Evolutionary conservation across 2,329 filamentous ascomycete species (phyloP).

Genomic region (Neoarthrinium moseri): DNA sequence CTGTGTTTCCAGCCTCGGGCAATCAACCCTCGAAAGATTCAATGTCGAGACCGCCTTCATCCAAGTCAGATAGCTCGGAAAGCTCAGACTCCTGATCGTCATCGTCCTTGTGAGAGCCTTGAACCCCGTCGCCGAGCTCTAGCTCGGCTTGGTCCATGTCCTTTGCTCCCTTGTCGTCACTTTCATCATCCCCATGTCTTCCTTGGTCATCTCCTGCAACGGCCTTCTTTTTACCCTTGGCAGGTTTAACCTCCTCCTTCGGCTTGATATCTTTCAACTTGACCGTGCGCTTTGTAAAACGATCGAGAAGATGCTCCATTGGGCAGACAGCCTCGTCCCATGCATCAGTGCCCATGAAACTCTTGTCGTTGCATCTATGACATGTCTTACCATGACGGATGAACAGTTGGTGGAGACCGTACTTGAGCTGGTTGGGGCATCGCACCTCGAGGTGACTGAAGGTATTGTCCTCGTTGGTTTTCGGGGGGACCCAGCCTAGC

Average conservation of each 20-base stretch:
- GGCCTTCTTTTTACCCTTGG: slow-evolving; percentile 8
- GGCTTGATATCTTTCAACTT: slow-evolving; percentile 12
- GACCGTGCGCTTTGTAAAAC: slow-evolving; percentile 27
- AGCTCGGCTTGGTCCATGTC: too few species aligned
- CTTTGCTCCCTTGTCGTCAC: too few species aligned
- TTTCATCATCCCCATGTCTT: too few species aligned
- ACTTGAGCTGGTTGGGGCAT: slow-evolving; percentile 53
- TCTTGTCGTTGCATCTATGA: slow-evolving; percentile 45
- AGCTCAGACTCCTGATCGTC: neutral
- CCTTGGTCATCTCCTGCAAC: slow-evolving; percentile 1
- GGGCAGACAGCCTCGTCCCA: slow-evolving; percentile 56
- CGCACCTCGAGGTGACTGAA: slow-evolving; percentile 53
- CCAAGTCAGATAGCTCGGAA: slow-evolving; percentile 8
- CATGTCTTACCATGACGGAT: slow-evolving; percentile 53
- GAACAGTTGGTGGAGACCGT: slow-evolving; percentile 53
- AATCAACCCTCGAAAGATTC: neutral
- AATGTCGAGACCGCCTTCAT: neutral
- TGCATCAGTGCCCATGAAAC: slow-evolving; percentile 55
- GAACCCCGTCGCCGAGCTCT: too few species aligned
- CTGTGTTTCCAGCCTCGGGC: too few species aligned
- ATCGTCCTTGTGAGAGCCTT: too few species aligned
- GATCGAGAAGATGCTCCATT: slow-evolving; percentile 38
- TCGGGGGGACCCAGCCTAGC: slow-evolving; percentile 55
- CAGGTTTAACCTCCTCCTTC: slow-evolving; percentile 7
- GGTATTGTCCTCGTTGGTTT: slow-evolving; percentile 42